Conservation (phyloP, 106 monocot genomes). For the Dioscorea dumetorum region DNA sequence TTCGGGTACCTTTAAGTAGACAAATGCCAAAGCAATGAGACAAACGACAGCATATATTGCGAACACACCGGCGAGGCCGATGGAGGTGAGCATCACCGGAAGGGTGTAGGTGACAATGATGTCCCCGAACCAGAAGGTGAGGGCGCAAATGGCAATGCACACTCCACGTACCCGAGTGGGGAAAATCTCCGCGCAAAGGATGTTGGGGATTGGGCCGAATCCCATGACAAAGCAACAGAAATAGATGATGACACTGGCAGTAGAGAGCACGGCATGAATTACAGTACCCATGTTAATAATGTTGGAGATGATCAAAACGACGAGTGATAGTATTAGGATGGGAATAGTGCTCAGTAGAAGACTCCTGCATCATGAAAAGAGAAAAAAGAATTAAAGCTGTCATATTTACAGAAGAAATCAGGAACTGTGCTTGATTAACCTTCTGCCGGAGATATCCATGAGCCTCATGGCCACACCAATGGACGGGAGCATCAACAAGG, state of each 20-base stretch:
- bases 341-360: slow-evolving; percentile 48
- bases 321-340: slow-evolving; percentile 28
- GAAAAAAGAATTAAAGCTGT: neutral
- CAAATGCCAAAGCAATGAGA: slow-evolving; percentile 24
- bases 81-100: slow-evolving; percentile 34
- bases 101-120: slow-evolving; percentile 51
- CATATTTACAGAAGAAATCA: neutral
- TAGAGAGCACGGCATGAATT: slow-evolving; percentile 38
- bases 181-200: slow-evolving; percentile 50
- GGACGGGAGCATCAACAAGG: slow-evolving; percentile 63
- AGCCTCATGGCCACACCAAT: slow-evolving; percentile 73
- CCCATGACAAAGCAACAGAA: slow-evolving; percentile 66
- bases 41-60: slow-evolving; percentile 39
- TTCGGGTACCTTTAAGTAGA: slow-evolving; percentile 43
- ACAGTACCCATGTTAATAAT: slow-evolving; percentile 15
- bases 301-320: slow-evolving; percentile 30
- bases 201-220: slow-evolving; percentile 55
- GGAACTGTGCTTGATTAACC: slow-evolving; percentile 10
- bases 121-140: slow-evolving; percentile 39
- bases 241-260: slow-evolving; percentile 37
- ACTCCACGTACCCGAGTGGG: slow-evolving; percentile 42
- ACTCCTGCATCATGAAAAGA: slow-evolving; percentile 13
- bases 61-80: slow-evolving; percentile 46
- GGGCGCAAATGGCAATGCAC: slow-evolving; percentile 43
- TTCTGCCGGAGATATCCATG: slow-evolving; percentile 74